These are phyloP conservation scores for Tulasnella sp. DNA, from an alignment of 768 basidiomycete species.

Conservation along the genomic window DNA sequence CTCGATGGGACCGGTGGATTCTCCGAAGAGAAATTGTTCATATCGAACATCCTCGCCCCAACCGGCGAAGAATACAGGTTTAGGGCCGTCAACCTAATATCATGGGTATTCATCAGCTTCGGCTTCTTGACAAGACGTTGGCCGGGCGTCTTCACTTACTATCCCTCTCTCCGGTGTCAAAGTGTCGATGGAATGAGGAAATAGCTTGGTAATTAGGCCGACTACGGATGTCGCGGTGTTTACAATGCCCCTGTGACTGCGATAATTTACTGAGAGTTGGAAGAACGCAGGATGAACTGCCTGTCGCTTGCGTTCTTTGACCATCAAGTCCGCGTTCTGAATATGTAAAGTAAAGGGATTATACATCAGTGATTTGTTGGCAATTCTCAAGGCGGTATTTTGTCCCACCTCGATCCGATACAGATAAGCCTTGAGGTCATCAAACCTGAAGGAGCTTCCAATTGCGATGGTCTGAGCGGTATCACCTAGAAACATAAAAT, in stretches of 20 bases:
- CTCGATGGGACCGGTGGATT: background rate
- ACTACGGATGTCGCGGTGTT: conserved; percentile 56
- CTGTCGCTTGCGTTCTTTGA: background rate
- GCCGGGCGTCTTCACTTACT: background rate
- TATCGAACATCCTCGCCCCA: background rate
- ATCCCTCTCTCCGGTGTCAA: conserved; percentile 25
- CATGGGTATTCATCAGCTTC: no score
- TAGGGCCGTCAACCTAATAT: conserved; percentile 7
- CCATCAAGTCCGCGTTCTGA: background rate
- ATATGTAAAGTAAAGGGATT: no score
- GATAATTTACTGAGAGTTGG: conserved; percentile 53
- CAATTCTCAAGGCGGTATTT: background rate
- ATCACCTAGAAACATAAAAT: no score
- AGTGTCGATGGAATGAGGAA: conserved; percentile 53
- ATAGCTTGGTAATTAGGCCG: conserved; percentile 46
- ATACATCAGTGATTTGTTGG: background rate
- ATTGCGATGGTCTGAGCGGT: conserved; percentile 69
- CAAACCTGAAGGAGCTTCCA: conserved; percentile 61
- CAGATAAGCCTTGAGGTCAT: conserved; percentile 59
- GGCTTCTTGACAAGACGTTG: no score
- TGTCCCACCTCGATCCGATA: conserved; percentile 46
- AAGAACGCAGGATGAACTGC: conserved; percentile 29
- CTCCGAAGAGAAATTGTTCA: background rate
- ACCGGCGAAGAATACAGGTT: conserved; percentile 5
- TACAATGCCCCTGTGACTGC: conserved; percentile 64